phyloP scores from a whole-genome alignment of 768 basidiomycete species.

The Mrakia gelida region DNA sequence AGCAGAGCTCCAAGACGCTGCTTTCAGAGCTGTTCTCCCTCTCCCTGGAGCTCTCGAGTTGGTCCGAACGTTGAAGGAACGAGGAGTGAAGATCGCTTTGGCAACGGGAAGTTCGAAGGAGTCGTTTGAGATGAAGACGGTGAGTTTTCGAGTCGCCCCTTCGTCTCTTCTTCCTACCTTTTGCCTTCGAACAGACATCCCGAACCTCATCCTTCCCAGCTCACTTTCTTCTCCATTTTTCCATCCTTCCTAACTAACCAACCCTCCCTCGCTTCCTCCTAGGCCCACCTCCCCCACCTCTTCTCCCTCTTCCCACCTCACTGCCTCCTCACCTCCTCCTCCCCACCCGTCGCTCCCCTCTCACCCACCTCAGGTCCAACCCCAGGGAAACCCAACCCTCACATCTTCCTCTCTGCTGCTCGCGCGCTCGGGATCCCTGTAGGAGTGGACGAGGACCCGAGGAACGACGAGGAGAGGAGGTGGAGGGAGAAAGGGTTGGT shows the following conservation, averaged over 20 bases:
- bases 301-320: conserved; percentile 16
- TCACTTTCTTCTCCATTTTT: too few species aligned
- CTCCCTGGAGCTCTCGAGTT: conserved; percentile 71
- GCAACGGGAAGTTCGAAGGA: conserved; percentile 67
- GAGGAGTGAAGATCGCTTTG: conserved; percentile 70
- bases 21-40: conserved; percentile 65
- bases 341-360: conserved; percentile 21
- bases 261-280: too few species aligned
- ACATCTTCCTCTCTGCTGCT: conserved; percentile 74
- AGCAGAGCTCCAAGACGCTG: conserved; percentile 56
- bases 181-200: too few species aligned
- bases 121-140: conserved; percentile 65
- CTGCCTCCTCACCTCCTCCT: conserved; percentile 20
- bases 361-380: conserved; percentile 13
- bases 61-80: conserved; percentile 62
- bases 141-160: conserved; percentile 16
- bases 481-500: conserved; percentile 66
- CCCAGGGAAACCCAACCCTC: conserved; percentile 72
- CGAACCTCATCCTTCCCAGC: too few species aligned
- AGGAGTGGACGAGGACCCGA: conserved; percentile 37
- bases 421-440: conserved; percentile 49
- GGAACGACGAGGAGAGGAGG: conserved; percentile 44
- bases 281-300: conserved; percentile 27
- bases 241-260: too few species aligned
- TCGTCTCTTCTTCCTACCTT: neutral